These are phyloP conservation scores for Syzygium aqueum DNA, from an alignment of 345 rosid species.

Conservation along the genomic window DNA sequence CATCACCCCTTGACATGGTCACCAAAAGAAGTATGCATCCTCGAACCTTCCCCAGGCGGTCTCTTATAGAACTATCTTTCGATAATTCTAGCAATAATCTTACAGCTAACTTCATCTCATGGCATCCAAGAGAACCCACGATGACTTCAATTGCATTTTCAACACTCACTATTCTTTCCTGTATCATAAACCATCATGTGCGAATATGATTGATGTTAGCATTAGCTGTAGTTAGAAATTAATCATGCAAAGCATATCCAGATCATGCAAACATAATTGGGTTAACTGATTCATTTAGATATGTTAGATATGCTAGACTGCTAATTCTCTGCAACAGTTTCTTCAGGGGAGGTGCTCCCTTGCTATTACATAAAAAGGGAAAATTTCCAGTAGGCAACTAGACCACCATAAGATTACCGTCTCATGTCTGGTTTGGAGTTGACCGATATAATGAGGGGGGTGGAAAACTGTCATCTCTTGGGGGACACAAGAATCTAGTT, in stretches of 20 bases:
- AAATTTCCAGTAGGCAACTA: background rate
- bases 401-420: background rate
- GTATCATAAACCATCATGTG: constrained; percentile 1
- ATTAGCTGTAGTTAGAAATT: background rate
- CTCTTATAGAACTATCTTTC: constrained; percentile 17
- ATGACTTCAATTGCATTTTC: constrained; percentile 36
- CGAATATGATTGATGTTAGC: background rate
- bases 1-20: constrained; percentile 52
- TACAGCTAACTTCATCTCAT: constrained; percentile 52
- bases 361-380: background rate
- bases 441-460: background rate
- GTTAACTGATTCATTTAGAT: background rate
- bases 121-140: constrained; percentile 53
- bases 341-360: background rate
- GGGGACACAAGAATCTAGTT: background rate
- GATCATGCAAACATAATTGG: background rate
- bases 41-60: constrained; percentile 42
- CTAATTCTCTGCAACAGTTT: background rate
- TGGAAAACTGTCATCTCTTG: background rate
- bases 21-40: constrained; percentile 62
- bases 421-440: background rate
- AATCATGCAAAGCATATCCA: background rate
- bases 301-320: background rate
- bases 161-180: constrained; percentile 47
- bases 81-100: constrained; percentile 46